Conservation (phyloP, 805 yeast species). For the Komagataella phaffii region DNA sequence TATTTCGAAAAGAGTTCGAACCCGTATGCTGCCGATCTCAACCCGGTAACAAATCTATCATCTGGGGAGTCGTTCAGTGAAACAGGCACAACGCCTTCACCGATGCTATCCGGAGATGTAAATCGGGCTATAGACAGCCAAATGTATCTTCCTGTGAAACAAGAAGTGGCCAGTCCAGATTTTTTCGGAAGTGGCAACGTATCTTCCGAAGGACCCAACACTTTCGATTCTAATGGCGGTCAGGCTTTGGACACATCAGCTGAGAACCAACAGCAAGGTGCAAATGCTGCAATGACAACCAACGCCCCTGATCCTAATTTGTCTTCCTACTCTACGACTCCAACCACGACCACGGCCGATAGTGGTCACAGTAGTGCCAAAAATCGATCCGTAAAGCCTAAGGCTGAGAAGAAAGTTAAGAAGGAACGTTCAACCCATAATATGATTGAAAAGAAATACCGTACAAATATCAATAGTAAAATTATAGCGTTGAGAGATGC, state of each 20-base stretch:
- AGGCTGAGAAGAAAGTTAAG: constrained; percentile 23
- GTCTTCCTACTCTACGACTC: not conserved
- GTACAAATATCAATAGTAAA: constrained; percentile 65
- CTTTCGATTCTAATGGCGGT: not conserved
- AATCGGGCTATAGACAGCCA: not conserved
- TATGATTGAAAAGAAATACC: constrained; percentile 68
- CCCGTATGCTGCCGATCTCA: not conserved
- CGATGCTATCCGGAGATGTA: not conserved
- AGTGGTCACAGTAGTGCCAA: not conserved
- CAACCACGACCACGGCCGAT: not conserved
- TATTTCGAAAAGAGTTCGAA: not conserved
- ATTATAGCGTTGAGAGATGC: constrained; percentile 59
- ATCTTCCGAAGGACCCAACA: not conserved
- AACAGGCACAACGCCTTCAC: not conserved
- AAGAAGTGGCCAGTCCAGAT: not conserved
- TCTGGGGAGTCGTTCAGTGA: not conserved
- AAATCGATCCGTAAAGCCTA: not conserved
- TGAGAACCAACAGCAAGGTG: not conserved
- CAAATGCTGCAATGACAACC: not conserved
- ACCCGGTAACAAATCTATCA: not conserved
- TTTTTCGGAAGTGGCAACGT: not conserved
- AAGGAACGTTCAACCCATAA: constrained; percentile 56
- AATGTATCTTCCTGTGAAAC: not conserved
- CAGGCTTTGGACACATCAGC: not conserved
- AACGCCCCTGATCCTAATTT: not conserved